These are phyloP conservation scores for Neonothopanus nambi DNA, from an alignment of 1,284 basidiomycete species.

Conservation along the genomic window DNA sequence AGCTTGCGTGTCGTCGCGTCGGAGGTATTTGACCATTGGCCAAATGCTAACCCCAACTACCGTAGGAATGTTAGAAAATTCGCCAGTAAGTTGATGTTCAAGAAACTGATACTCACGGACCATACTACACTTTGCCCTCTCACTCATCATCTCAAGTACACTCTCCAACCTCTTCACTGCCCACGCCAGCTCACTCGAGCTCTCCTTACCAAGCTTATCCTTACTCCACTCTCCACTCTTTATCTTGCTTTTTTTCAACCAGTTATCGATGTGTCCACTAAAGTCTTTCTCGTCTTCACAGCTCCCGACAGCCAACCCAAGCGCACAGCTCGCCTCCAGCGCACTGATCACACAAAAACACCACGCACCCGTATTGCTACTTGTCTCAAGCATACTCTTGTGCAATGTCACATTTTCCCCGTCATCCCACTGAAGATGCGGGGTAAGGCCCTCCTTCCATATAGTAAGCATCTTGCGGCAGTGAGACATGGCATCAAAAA, in stretches of 20 bases:
- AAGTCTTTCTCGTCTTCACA: constrained; percentile 5
- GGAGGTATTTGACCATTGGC: constrained; percentile 66
- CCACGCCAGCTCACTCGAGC: constrained; percentile 41
- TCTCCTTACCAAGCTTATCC: not conserved
- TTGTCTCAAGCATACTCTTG: constrained; percentile 72
- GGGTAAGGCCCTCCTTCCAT: constrained; percentile 66
- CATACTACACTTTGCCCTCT: constrained; percentile 65
- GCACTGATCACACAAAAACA: constrained; percentile 74
- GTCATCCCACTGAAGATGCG: constrained; percentile 66
- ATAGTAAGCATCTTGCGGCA: constrained; percentile 37
- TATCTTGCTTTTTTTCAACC: constrained; percentile 4
- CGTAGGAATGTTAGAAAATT: constrained; percentile 14
- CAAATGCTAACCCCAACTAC: constrained; percentile 64
- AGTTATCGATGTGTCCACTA: not conserved
- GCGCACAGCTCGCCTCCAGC: constrained; percentile 61
- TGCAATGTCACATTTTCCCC: constrained; percentile 57
- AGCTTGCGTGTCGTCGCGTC: constrained; percentile 52
- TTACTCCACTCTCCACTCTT: not conserved
- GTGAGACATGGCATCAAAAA: constrained; percentile 1
- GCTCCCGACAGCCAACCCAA: constrained; percentile 66
- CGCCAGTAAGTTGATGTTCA: constrained; percentile 13
- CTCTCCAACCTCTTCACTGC: constrained; percentile 56
- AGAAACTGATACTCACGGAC: constrained; percentile 51
- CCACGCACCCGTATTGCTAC: constrained; percentile 75
- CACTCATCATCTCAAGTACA: constrained; percentile 61